phyloP scores from a whole-genome alignment of 129 eudicot genomes.

The Gnaphalium uliginosum region DNA sequence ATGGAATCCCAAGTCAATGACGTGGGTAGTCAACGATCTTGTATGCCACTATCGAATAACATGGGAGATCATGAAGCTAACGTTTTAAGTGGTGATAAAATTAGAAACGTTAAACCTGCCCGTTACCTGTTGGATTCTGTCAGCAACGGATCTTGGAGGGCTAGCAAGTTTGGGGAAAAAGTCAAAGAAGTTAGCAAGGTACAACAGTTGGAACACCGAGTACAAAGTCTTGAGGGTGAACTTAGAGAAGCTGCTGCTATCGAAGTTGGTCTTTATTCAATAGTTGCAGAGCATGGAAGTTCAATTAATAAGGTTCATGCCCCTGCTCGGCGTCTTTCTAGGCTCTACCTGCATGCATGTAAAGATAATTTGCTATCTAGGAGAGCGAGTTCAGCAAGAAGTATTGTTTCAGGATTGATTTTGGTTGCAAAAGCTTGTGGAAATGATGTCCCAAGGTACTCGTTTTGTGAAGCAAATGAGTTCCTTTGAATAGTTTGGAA shows the following conservation, averaged over 20 bases:
- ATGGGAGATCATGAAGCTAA: constrained; percentile 22
- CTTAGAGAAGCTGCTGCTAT: constrained; percentile 94
- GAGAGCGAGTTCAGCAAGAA: constrained; percentile 68
- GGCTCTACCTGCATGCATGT: constrained; percentile 75
- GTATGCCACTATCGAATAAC: constrained; percentile 21
- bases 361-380: constrained; percentile 52
- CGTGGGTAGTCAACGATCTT: constrained; percentile 21
- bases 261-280: constrained; percentile 80
- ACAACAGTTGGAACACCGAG: constrained; percentile 54
- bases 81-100: constrained; percentile 29
- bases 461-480: constrained; percentile 4
- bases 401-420: constrained; percentile 79
- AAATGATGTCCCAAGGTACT: constrained; percentile 95
- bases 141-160: constrained; percentile 48
- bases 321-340: constrained; percentile 94
- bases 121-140: constrained; percentile 49
- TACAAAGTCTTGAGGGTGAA: constrained; percentile 74
- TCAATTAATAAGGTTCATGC: constrained; percentile 88
- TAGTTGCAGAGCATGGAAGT: constrained; percentile 96
- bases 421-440: constrained; percentile 97
- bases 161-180: constrained; percentile 34
- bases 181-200: constrained; percentile 49
- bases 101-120: constrained; percentile 53
- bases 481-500: constrained; percentile 1
- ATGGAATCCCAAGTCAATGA: constrained; percentile 11